A percentile compares a stretch with the other conserved stretches of the same genome.
Evolutionary conservation across 2,329 filamentous ascomycete genomes (phyloP).

Genomic region (Myriangium duriaei): DNA sequence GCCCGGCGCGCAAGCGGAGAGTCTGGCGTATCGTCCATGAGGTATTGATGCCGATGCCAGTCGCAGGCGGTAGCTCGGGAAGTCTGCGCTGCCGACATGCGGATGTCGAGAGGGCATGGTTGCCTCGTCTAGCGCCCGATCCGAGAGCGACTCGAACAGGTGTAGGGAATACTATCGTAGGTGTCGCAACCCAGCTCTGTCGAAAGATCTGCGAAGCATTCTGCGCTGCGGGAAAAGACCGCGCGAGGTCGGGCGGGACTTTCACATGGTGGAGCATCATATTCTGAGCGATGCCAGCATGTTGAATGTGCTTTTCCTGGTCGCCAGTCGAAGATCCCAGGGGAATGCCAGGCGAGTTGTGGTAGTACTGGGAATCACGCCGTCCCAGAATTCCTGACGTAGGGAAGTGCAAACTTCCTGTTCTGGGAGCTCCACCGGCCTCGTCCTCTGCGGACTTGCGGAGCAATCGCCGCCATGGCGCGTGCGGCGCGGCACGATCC

Average conservation of each 20-base stretch:
- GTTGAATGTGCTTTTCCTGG: constrained; percentile 4
- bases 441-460: no score
- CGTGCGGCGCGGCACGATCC: background rate
- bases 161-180: background rate
- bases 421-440: no score
- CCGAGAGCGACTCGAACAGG: background rate
- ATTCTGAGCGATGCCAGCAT: constrained; percentile 4
- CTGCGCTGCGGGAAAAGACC: background rate
- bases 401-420: no score
- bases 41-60: background rate
- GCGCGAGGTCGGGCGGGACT: constrained; percentile 6
- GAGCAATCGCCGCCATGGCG: no score
- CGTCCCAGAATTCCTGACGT: no score
- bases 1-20: background rate
- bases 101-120: no score
- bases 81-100: no score
- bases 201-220: background rate
- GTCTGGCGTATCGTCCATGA: background rate
- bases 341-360: background rate
- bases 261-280: constrained; percentile 9
- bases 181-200: background rate
- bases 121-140: background rate
- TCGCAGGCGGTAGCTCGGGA: no score
- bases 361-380: background rate
- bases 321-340: background rate